Evolutionary conservation across 2,329 filamentous ascomycete genomes (phyloP).

Genomic region (Eurotiales sp.): DNA sequence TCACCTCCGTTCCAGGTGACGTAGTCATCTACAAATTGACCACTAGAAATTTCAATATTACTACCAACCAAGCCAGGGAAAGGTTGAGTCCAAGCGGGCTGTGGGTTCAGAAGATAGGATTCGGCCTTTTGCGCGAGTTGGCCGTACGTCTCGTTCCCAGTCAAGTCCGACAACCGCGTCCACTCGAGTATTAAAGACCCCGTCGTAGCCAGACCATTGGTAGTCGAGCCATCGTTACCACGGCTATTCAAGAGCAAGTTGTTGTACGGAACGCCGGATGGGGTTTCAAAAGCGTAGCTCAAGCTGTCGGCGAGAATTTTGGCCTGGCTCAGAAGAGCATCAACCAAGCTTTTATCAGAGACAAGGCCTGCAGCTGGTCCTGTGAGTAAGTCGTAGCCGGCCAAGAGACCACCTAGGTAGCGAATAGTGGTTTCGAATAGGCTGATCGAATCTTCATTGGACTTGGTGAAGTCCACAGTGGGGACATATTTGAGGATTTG

Average conservation of each 20-base stretch:
- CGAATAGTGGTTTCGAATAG: constrained; percentile 90
- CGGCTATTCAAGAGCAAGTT: constrained; percentile 57
- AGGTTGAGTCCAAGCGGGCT: constrained; percentile 61
- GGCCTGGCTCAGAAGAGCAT: constrained; percentile 64
- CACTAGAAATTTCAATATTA: constrained; percentile 60
- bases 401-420: constrained; percentile 76
- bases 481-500: constrained; percentile 69
- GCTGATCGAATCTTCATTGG: constrained; percentile 55
- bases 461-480: constrained; percentile 66
- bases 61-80: constrained; percentile 74
- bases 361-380: constrained; percentile 59
- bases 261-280: constrained; percentile 71
- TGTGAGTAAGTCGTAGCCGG: constrained; percentile 64
- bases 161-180: constrained; percentile 74
- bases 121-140: constrained; percentile 64
- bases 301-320: constrained; percentile 66
- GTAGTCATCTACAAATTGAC: constrained; percentile 60
- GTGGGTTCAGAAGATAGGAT: constrained; percentile 64
- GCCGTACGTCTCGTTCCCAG: constrained; percentile 64
- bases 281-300: constrained; percentile 73
- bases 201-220: constrained; percentile 70
- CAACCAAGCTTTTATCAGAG: constrained; percentile 47
- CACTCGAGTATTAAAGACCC: constrained; percentile 81
- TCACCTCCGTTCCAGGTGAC: constrained; percentile 76
- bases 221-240: constrained; percentile 47